Base-by-base conservation (phyloP, 2,329 filamentous ascomycete genomes). In the Fusarium fracticaudum region DNA sequence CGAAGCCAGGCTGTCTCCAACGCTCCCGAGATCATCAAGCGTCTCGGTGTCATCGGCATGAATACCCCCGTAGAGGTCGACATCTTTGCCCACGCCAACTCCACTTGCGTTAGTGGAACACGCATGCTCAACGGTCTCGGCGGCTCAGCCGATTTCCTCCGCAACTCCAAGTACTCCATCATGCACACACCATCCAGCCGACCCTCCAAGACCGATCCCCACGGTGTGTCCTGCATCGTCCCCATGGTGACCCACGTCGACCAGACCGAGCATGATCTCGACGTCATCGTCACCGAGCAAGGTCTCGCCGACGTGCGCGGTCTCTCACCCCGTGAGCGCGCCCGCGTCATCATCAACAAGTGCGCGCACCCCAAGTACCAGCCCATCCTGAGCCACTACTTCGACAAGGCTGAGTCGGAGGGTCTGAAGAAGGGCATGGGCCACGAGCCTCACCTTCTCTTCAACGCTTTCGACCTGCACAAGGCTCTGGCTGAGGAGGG, bases 11-110 rank as follows among this genome's bases (percentile, higher is more conserved):
- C 93, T 81, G 93, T 97, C 15, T 95, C 93, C 79, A 97, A 97
- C 88, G 93, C 91, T 6, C 94, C 94, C 68, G 94, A 97, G 84
- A 95, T 97, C 84, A 97, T 97, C 85, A 91, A 94, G 63, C 90
- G 94, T 33, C 87, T 97, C 3, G 94, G 94, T 70, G 91, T 95
- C 75, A 97, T 98, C 77, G 94, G 94, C 81, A 97, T 97, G 94
- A 97, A 97, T 88, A 97, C 94, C 0, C 94, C 94, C 29, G 94
- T 97, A 53, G 95, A 97, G 84, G 94, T 97, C 22, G 95, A 97
- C 84, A 97, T 97, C 79, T 97, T 97, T 85, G 95, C 94, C 5
- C 94, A 97, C 85, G 95, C 95, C 78, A 98, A 97, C 89, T 92
- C 89, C 71, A 97, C 94, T 62, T 95, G 93, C 80, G 94, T 97